Conservation (phyloP, 257 asterid species). For the Orobanche coerulescens region DNA sequence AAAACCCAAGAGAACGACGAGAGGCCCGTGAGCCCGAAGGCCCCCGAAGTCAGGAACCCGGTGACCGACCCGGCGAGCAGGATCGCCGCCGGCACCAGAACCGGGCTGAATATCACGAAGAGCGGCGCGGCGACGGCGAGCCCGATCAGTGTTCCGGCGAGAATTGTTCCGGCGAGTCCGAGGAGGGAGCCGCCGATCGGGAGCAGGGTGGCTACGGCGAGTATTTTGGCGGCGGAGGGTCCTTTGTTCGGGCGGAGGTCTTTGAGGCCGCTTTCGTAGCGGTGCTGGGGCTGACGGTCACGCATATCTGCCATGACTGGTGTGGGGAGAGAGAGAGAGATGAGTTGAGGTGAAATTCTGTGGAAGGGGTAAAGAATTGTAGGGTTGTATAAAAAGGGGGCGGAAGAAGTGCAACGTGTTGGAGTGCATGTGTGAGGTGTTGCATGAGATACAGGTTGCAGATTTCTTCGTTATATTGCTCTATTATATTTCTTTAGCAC, state of each 20-base stretch:
- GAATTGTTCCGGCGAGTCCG: conserved; percentile 38
- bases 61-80: conserved; percentile 33
- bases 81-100: conserved; percentile 45
- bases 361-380: neutral
- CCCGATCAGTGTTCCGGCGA: conserved; percentile 41
- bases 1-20: conserved; percentile 55
- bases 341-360: neutral
- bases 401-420: conserved; percentile 39
- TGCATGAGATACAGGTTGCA: conserved; percentile 48
- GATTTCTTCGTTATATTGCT: neutral
- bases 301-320: conserved; percentile 27
- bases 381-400: conserved; percentile 18
- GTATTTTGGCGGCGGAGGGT: conserved; percentile 37
- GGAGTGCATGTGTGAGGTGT: conserved; percentile 32
- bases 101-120: conserved; percentile 50
- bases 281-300: conserved; percentile 28
- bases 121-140: conserved; percentile 47
- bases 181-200: conserved; percentile 50
- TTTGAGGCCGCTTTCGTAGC: conserved; percentile 25
- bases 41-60: conserved; percentile 53
- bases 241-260: conserved; percentile 28
- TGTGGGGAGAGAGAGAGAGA: neutral
- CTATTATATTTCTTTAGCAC: no score
- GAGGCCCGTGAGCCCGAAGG: conserved; percentile 55
- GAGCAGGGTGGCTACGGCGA: conserved; percentile 46